A percentile compares a stretch with the other conserved stretches of the same genome.
These are phyloP conservation scores for Sequoiadendron giganteum DNA, from an alignment of 75 land plant genomes.

Conservation along the genomic window DNA sequence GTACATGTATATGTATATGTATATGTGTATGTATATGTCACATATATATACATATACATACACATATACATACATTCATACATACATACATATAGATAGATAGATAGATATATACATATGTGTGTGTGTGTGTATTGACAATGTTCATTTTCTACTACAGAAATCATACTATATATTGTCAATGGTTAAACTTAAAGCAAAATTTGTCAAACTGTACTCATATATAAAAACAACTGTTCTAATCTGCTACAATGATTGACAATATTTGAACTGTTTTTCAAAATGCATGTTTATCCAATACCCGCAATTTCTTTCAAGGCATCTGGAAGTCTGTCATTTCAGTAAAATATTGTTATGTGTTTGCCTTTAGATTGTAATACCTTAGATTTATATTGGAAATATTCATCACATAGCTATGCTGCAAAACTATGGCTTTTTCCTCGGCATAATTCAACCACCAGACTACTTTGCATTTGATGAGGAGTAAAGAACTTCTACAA, in stretches of 20 bases:
- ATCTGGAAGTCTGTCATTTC: neutral
- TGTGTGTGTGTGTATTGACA: too few species aligned
- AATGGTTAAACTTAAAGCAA: neutral
- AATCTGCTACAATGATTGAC: neutral
- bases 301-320: neutral
- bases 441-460: neutral
- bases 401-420: neutral
- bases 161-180: neutral
- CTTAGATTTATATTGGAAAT: neutral
- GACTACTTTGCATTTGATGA: neutral
- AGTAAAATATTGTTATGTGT: neutral
- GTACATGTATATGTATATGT: too few species aligned
- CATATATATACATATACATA: too few species aligned
- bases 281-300: neutral
- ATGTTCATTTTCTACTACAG: neutral
- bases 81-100: too few species aligned
- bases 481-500: slow-evolving; percentile 5
- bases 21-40: too few species aligned
- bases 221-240: neutral
- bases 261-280: neutral
- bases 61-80: too few species aligned
- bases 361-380: neutral
- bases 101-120: too few species aligned
- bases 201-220: neutral
- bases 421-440: neutral